These are phyloP conservation scores for Cercophora sp. DNA, from an alignment of 495 filamentous ascomycete species.

Conservation along the genomic window DNA sequence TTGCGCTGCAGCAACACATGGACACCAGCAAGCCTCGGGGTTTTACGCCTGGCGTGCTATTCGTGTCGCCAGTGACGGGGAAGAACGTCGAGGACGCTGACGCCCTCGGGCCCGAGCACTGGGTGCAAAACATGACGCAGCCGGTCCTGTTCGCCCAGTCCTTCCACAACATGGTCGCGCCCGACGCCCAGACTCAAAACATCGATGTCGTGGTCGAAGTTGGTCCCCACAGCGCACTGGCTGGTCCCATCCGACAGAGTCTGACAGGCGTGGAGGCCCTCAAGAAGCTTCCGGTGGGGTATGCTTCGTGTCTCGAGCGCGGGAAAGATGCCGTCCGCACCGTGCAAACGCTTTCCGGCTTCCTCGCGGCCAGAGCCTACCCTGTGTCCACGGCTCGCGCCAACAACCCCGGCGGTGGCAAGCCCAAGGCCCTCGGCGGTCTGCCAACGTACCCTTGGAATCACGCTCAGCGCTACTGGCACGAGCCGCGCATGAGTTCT, in stretches of 20 bases:
- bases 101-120: slow-evolving; percentile 31
- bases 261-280: slow-evolving; percentile 1
- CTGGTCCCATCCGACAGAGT: slow-evolving; percentile 5
- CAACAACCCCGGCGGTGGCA: not conserved
- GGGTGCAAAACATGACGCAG: slow-evolving; percentile 34
- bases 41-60: too few species aligned
- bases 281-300: not conserved
- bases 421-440: slow-evolving; percentile 3
- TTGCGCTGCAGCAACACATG: too few species aligned
- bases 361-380: not conserved
- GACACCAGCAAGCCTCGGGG: too few species aligned
- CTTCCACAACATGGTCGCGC: not conserved
- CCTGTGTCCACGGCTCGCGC: not conserved
- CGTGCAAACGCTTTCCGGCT: not conserved
- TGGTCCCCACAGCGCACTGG: slow-evolving; percentile 31
- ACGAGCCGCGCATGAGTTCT: slow-evolving; percentile 31
- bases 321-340: not conserved
- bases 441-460: slow-evolving; percentile 39
- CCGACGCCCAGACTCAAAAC: slow-evolving; percentile 1
- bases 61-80: too few species aligned
- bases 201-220: slow-evolving; percentile 25
- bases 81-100: not conserved
- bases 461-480: slow-evolving; percentile 26
- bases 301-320: not conserved
- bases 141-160: slow-evolving; percentile 41